Evolutionary conservation across 768 basidiomycete genomes (phyloP).

Genomic region (Cubamyces lactineus): DNA sequence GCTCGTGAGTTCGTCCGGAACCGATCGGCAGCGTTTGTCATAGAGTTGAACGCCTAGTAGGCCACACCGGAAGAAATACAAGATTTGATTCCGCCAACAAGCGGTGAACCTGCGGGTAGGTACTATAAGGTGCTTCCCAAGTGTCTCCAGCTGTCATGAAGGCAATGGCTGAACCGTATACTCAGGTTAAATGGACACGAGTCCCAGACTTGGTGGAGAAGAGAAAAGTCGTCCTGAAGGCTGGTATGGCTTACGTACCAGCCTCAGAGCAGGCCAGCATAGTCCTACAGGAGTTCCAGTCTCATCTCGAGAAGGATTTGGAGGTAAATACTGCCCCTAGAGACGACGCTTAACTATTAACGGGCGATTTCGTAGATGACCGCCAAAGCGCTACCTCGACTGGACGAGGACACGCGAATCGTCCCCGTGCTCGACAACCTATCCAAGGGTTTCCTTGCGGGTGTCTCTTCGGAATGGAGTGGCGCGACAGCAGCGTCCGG

Average conservation of each 20-base stretch:
- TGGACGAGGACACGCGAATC: conserved; percentile 94
- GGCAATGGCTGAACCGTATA: background rate
- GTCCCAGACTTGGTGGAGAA: conserved; percentile 91
- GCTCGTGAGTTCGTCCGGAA: conserved; percentile 43
- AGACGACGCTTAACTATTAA: background rate
- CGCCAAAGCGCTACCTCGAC: conserved; percentile 80
- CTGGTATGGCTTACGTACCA: conserved; percentile 91
- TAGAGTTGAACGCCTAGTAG: background rate
- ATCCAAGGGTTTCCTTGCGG: conserved; percentile 91
- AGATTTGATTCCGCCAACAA: conserved; percentile 4
- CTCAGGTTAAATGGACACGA: conserved; percentile 92
- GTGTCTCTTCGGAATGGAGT: conserved; percentile 84
- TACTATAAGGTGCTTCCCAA: conserved; percentile 76
- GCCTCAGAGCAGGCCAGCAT: conserved; percentile 77
- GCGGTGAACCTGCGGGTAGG: conserved; percentile 43
- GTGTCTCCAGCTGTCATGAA: background rate
- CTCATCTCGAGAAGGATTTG: conserved; percentile 69
- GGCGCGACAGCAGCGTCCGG: conserved; percentile 54
- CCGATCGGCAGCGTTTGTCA: conserved; percentile 20
- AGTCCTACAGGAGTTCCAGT: conserved; percentile 84
- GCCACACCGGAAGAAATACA: conserved; percentile 15
- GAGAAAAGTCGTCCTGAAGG: conserved; percentile 74
- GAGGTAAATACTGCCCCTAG: conserved; percentile 52
- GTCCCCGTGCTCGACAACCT: conserved; percentile 89
- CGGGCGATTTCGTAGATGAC: conserved; percentile 59